Conservation (phyloP, 129 eudicot genomes). For the Smallanthus sonchifolius region DNA sequence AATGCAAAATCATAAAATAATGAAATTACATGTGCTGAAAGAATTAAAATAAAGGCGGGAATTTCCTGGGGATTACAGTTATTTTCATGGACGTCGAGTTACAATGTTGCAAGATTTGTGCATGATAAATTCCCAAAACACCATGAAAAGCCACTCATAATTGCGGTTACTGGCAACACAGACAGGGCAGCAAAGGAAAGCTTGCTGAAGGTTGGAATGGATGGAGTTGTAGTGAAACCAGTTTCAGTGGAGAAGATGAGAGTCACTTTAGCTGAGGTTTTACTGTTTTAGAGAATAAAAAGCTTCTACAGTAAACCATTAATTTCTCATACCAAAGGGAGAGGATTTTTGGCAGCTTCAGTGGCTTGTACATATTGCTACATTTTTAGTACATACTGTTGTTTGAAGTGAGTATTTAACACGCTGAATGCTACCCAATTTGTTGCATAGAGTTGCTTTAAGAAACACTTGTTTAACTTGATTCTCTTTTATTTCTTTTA, state of each 20-base stretch:
- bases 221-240: constrained; percentile 72
- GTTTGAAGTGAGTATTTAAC: constrained; percentile 13
- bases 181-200: constrained; percentile 54
- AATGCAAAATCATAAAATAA: no score
- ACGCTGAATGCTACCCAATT: constrained; percentile 12
- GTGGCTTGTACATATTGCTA: constrained; percentile 18
- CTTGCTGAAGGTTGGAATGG: constrained; percentile 74
- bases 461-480: constrained; percentile 13
- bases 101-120: constrained; percentile 60
- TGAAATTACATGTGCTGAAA: no score
- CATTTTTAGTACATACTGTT: constrained; percentile 18
- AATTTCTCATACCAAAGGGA: background rate
- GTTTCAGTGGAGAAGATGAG: constrained; percentile 89
- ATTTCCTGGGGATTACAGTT: no score
- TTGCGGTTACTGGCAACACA: constrained; percentile 62
- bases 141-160: constrained; percentile 56
- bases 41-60: no score
- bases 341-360: background rate
- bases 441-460: constrained; percentile 23
- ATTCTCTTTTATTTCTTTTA: background rate
- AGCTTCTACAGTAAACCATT: constrained; percentile 31
- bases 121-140: constrained; percentile 52
- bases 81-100: constrained; percentile 64
- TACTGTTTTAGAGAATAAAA: constrained; percentile 57
- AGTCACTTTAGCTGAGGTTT: constrained; percentile 55